These are phyloP conservation scores for Petasospora fabianii DNA, from an alignment of 1,139 yeast species.

Conservation along the genomic window DNA sequence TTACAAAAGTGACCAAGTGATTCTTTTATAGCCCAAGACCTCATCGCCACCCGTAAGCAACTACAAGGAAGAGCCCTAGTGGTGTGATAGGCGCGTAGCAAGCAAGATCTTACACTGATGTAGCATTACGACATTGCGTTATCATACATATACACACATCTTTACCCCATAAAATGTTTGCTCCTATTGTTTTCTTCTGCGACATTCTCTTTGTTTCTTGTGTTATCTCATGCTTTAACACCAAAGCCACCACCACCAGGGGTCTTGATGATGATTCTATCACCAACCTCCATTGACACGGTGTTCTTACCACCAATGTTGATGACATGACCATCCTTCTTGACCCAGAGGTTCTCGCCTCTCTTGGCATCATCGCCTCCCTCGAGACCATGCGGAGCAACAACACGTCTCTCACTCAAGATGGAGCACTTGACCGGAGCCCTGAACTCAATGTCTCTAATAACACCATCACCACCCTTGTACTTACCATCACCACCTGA, in stretches of 20 bases:
- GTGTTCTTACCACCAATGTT: slow-evolving; percentile 45
- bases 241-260: slow-evolving; percentile 61
- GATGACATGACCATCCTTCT: slow-evolving; percentile 30
- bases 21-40: no score
- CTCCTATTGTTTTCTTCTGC: no score
- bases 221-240: slow-evolving; percentile 2
- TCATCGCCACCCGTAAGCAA: no score
- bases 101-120: no score
- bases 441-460: slow-evolving; percentile 59
- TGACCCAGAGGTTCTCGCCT: slow-evolving; percentile 58
- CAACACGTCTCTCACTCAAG: slow-evolving; percentile 56
- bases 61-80: no score
- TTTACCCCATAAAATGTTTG: no score
- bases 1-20: no score
- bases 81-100: no score
- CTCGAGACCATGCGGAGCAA: slow-evolving; percentile 55
- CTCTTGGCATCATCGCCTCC: slow-evolving; percentile 59
- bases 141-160: no score
- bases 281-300: slow-evolving; percentile 48
- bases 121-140: no score
- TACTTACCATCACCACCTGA: slow-evolving; percentile 59
- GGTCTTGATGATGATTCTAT: slow-evolving; percentile 48
- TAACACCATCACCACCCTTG: slow-evolving; percentile 60
- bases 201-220: no score
- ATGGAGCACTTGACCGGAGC: slow-evolving; percentile 54